These are phyloP conservation scores for Podaxis pistillaris DNA, from an alignment of 768 basidiomycete genomes.

Conservation along the genomic window DNA sequence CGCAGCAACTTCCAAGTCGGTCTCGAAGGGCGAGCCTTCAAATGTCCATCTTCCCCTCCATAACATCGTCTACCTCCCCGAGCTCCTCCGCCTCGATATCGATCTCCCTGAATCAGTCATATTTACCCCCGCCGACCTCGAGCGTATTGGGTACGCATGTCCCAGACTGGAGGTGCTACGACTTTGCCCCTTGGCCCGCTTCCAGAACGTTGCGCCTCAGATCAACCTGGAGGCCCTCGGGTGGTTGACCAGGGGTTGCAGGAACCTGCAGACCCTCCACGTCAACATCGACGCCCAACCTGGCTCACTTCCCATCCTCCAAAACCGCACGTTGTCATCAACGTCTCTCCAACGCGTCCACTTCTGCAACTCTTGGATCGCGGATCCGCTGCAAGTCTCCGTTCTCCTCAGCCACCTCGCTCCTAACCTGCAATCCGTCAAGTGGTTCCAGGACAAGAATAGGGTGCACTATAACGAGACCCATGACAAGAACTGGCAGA, in stretches of 20 bases:
- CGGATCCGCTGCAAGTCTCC: slow-evolving; percentile 65
- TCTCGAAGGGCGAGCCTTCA: slow-evolving; percentile 61
- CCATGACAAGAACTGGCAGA: slow-evolving; percentile 69
- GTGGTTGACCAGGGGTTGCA: slow-evolving; percentile 56
- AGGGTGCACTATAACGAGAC: slow-evolving; percentile 67
- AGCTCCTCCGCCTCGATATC: slow-evolving; percentile 63
- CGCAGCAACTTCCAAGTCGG: slow-evolving; percentile 65
- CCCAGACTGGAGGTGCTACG: slow-evolving; percentile 69
- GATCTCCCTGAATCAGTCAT: slow-evolving; percentile 77
- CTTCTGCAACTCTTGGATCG: slow-evolving; percentile 72
- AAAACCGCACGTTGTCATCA: slow-evolving; percentile 51
- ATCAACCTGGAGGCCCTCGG: slow-evolving; percentile 65
- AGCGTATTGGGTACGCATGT: slow-evolving; percentile 55
- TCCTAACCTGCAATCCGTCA: slow-evolving; percentile 66
- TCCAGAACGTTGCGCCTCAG: slow-evolving; percentile 50
- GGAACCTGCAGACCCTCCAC: slow-evolving; percentile 60
- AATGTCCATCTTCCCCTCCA: slow-evolving; percentile 62
- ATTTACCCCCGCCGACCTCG: slow-evolving; percentile 61
- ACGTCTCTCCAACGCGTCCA: slow-evolving; percentile 67
- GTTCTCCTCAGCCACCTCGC: slow-evolving; percentile 77
- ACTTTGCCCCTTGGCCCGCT: slow-evolving; percentile 67
- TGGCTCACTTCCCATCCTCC: slow-evolving; percentile 44
- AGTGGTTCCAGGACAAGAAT: slow-evolving; percentile 79
- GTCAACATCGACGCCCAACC: slow-evolving; percentile 61
- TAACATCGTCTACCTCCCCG: slow-evolving; percentile 50